Percentiles rank a stretch among this genome's conserved stretches.
Evolutionary conservation across 202 grass and related monocot species (phyloP).

Genomic region (Panicum virgatum): DNA sequence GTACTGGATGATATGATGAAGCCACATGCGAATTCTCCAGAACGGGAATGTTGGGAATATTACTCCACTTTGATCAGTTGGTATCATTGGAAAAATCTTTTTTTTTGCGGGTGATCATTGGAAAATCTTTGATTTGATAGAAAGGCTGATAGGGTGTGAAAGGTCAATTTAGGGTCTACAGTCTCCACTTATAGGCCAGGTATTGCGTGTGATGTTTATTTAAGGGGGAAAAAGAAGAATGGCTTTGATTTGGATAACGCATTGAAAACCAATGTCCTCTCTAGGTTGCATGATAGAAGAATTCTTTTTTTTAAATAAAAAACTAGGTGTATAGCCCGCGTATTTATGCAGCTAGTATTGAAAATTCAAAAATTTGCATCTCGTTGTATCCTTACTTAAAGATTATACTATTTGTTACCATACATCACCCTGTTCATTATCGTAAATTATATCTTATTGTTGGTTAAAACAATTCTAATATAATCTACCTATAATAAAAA

Average conservation of each 20-base stretch:
- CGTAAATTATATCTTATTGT: too few species aligned
- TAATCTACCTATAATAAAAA: too few species aligned
- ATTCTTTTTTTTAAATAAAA: too few species aligned
- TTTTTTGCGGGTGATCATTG: too few species aligned
- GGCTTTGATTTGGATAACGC: background rate
- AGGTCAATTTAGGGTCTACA: constrained; percentile 39
- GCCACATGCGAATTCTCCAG: constrained; percentile 35
- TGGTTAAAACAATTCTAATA: too few species aligned
- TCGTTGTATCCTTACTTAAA: too few species aligned
- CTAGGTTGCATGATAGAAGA: background rate
- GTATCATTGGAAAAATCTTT: constrained; percentile 32
- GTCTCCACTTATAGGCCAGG: constrained; percentile 5
- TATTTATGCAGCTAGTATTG: too few species aligned
- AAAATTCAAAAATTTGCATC: too few species aligned
- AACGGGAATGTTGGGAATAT: constrained; percentile 45
- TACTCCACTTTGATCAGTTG: constrained; percentile 14
- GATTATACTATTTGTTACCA: too few species aligned
- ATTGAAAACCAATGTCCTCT: background rate
- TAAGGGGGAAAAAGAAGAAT: background rate
- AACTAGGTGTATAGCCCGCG: too few species aligned
- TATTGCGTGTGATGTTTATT: constrained; percentile 3
- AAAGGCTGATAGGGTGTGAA: constrained; percentile 25
- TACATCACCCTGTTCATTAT: too few species aligned
- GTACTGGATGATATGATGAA: background rate
- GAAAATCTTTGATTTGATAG: constrained; percentile 47